A percentile compares a stretch with the other conserved stretches of the same genome.
phyloP scores from a whole-genome alignment of 148 eudicot species.

The Spergularia marina region DNA sequence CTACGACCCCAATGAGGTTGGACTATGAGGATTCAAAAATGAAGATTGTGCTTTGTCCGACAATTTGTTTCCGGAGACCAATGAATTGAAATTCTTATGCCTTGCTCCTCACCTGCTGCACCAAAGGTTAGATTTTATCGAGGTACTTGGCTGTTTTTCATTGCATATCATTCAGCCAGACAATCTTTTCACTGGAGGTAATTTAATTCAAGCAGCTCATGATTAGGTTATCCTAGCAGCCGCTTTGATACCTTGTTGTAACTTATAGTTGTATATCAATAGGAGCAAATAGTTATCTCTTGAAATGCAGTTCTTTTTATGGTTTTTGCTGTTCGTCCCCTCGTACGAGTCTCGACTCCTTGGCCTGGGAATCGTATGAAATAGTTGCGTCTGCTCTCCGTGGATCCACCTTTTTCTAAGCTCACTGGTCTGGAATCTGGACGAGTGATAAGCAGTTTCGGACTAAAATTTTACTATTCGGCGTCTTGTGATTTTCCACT shows the following conservation, averaged over 20 bases:
- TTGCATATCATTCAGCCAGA: not conserved
- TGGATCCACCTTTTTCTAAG: too few relatives aligned
- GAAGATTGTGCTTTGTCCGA: not conserved
- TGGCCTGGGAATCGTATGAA: too few relatives aligned
- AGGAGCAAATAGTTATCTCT: not conserved
- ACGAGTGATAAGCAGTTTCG: too few relatives aligned
- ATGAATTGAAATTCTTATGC: too few relatives aligned
- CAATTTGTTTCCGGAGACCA: too few relatives aligned
- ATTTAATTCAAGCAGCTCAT: not conserved
- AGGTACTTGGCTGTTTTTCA: constrained; percentile 4
- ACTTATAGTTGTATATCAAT: not conserved
- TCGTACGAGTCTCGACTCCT: too few relatives aligned
- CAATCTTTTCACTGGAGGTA: too few relatives aligned
- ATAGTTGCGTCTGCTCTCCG: too few relatives aligned
- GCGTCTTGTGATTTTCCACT: not conserved
- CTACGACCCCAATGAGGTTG: constrained; percentile 34
- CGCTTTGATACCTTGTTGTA: not conserved
- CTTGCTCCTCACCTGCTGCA: not conserved
- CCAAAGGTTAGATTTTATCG: not conserved
- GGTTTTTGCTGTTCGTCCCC: not conserved
- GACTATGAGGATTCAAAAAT: constrained; percentile 2
- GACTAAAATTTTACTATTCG: too few relatives aligned
- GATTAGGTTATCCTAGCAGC: not conserved
- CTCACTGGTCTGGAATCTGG: too few relatives aligned
- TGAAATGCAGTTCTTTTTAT: not conserved